Evolutionary conservation across 2,329 filamentous ascomycete species (phyloP), one percentile per base, ranked within the genome.

Genomic region (Aureobasidium sp.): DNA sequence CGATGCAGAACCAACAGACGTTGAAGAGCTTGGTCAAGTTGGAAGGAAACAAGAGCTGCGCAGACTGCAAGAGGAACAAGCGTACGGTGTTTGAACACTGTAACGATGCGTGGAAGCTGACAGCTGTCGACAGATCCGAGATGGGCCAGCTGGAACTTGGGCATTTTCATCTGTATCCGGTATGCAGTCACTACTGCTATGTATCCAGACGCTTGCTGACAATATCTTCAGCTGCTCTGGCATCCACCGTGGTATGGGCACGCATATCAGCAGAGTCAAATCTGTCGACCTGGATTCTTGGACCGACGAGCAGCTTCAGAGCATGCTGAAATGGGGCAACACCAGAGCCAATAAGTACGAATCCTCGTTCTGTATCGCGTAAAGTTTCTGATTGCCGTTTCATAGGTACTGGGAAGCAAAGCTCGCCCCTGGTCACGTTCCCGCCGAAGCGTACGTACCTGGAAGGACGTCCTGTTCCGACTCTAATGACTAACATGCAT

Each of bases 101-200:
- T 33, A 17, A n/a, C 22, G 42, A 22, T 31, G 27, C 47, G 39
- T 64, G 44, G n/a, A n/a, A n/a, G 40, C 70, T 71, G 54, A 75
- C 68, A 52, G 40, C 56, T 19, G 1, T 56, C 31, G n/a, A 44
- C 73, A 96, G 91, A 97, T 79, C 94, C 94, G 64, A 85, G 94
- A 88, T 99, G 94, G 94, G 94, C 94, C 35, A 97, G 91, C 73
- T 99, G 94, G 94, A 99, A 99, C 74, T 78, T 99, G 60, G 94
- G 94, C 69, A 86, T 99, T 72, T 99, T 99, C 74, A 81, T 99
- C 71, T 99, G 94, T 81, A 99, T 99, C 74, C 88, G 92, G 76
- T 78, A 68, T 44, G 57, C 33, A 47, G 17, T 14, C 6, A 9
- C 15, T 12, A 5, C 27, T 17, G 66, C 56, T 8, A 40, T 56